phyloP scores from a whole-genome alignment of 345 rosid genomes.

The Erysimum cheiranthoides region DNA sequence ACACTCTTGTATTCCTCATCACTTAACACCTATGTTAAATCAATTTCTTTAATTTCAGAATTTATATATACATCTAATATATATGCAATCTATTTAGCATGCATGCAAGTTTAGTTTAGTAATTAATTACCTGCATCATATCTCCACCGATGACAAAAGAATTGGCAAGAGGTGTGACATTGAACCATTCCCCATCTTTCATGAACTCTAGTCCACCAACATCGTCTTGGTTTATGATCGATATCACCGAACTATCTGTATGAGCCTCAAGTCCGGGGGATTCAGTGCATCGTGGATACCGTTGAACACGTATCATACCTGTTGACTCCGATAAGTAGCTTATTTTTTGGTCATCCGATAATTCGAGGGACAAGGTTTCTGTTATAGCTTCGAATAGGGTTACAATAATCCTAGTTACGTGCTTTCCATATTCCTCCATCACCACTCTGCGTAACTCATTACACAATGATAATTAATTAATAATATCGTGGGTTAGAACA shows the following conservation, averaged over 20 bases:
- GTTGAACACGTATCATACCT: slow-evolving; percentile 56
- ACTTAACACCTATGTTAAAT: slow-evolving; percentile 62
- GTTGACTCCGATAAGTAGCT: slow-evolving; percentile 55
- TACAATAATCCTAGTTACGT: slow-evolving; percentile 52
- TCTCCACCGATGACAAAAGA: slow-evolving; percentile 67
- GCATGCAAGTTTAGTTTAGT: neutral
- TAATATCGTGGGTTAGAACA: neutral
- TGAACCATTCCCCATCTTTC: slow-evolving; percentile 62
- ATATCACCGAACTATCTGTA: slow-evolving; percentile 71
- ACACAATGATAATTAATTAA: neutral
- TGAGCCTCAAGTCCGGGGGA: slow-evolving; percentile 58
- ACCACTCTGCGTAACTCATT: slow-evolving; percentile 43
- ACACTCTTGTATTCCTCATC: slow-evolving; percentile 61
- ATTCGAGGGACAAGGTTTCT: slow-evolving; percentile 48
- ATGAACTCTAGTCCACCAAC: slow-evolving; percentile 65
- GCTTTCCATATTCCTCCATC: slow-evolving; percentile 66
- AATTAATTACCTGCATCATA: slow-evolving; percentile 67
- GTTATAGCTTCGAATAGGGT: slow-evolving; percentile 54
- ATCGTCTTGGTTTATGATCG: slow-evolving; percentile 60
- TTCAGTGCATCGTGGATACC: slow-evolving; percentile 53
- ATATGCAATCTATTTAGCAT: neutral
- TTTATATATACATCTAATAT: neutral
- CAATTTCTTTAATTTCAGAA: neutral
- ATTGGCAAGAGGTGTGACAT: slow-evolving; percentile 50
- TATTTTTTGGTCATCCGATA: slow-evolving; percentile 8